Evolutionary conservation across 148 eudicot species (phyloP), one percentile per base, ranked within the genome.

Genomic region (Bassia scoparia): DNA sequence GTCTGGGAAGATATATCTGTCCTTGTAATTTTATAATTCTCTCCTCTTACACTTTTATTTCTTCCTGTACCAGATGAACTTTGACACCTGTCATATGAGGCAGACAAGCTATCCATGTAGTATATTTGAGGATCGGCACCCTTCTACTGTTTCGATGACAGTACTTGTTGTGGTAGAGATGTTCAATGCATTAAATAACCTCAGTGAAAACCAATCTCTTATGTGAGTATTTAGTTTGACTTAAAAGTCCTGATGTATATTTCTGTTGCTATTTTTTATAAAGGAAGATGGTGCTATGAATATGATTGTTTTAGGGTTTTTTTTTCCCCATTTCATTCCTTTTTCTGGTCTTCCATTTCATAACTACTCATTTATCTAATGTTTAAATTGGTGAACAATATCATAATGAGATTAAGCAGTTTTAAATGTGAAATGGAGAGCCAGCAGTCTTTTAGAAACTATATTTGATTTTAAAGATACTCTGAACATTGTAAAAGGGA

Each of bases 81-180:
- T 92, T 61, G 99, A 96, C 88, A 86, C 88, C 59, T 96, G 99
- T 80, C 86, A 89, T 43, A 86, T 84, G 48, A 86, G 97, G 77
- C 87, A 90, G 76, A 90, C 97, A 33, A 80, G 44, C 70, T 96
- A 92, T 72, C 86, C 97, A 37, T 96, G 99, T 80, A 84, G 84
- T 61, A 76, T 96, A 59, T 96, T 96, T 71, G 87, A 83, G 74
- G 99, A 96, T 74, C 90, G 90, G 53, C 99, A 92, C 78, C 99
- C 99, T 61, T 92, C 99, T 61, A 96, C 99, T 69, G 97, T 96
- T 78, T 79, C 99, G 74, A 96, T 96, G 99, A 92, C 99, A 48
- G 99, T 96, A 55, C 96, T 96, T 73, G 97, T 96, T 78, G 97
- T 96, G 70, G 99, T 96, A 31, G 97, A 96, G 90, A 96, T 96